Base-by-base conservation (phyloP, 768 basidiomycete genomes). In the Coprinellus aureogranulatus region DNA sequence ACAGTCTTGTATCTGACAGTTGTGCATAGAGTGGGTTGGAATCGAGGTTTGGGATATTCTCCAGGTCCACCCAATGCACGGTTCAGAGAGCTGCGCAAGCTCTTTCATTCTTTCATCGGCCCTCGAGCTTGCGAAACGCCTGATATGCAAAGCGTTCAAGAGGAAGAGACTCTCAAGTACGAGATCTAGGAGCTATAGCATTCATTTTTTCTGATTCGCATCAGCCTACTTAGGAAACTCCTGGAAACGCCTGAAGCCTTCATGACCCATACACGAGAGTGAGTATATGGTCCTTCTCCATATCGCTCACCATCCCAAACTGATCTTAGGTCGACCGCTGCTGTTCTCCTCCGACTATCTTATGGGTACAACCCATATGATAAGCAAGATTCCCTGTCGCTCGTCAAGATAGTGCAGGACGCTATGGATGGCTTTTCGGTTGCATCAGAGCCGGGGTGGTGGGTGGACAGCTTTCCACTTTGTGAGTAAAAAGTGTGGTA, bases 391-490 rank as follows among this genome's bases (percentile, higher is more conserved):
- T 63, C 68, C 25, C 53, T 70, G 5, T 52, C 58, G 4, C 61
- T 73, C 14, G 64, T 75, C 1, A 65, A 66, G 45, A 72, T 74
- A 16, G 72, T 68, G 8, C 68, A 75, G 54, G 66, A 68, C 41
- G 70, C 71, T 8, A 73, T 74, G 69, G 61, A 59, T 14, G 72
- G 71, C 2, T 74, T 73, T 53, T 65, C 71, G 0, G 45, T 56
- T 18, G 72, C 73, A 0, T 70, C 71, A 2, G 71, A 72, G 37
- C 72, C 71, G 4, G 72, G 69, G n/a, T 70, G 62, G 62, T 67
- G 63, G 68, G 68, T 70, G 2, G 70, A 71, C 59, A 67, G 67
- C 54, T 53, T 70, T 59, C 67, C 68, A 40, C 42, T 61, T 22
- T 55, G 68, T 68, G 46, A 53, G 68, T 64, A 14, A 47, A 10